phyloP scores from a whole-genome alignment of 208 protist species.

The Acanthamoeba lenticulata region DNA sequence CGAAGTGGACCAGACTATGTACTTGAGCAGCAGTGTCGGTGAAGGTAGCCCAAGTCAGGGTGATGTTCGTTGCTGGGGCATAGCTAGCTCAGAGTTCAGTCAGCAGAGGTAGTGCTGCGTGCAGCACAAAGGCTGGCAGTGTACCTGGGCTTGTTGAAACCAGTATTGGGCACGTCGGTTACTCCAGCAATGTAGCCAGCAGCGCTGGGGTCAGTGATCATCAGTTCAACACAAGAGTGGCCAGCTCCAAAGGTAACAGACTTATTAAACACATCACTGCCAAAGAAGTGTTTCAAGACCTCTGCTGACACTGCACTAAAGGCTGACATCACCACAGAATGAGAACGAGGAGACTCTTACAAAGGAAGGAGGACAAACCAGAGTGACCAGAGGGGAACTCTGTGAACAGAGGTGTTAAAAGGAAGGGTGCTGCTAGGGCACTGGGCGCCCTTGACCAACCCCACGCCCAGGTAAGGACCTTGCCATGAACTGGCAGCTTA shows the following conservation, averaged over 20 bases:
- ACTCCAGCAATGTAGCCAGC: background rate
- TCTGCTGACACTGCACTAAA: background rate
- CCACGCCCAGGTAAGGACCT: background rate
- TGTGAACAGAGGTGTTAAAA: background rate
- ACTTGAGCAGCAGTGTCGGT: background rate
- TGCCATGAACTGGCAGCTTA: background rate
- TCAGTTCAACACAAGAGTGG: background rate
- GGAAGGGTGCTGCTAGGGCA: background rate
- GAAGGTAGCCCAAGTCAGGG: background rate
- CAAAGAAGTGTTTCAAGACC: background rate
- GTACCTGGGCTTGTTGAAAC: background rate
- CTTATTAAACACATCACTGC: background rate
- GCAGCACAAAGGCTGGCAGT: too few species aligned
- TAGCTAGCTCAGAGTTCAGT: background rate
- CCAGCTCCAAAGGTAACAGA: background rate
- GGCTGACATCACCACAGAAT: background rate
- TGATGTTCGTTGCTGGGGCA: background rate
- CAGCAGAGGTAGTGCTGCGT: background rate
- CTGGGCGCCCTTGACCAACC: background rate
- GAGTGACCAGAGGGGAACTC: background rate
- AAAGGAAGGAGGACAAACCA: background rate
- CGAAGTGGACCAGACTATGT: too few species aligned
- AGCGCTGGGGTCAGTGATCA: background rate
- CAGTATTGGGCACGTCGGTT: background rate
- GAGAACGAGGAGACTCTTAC: background rate